Base-by-base conservation (phyloP, 768 basidiomycete genomes). In the Dentipellis sp. region DNA sequence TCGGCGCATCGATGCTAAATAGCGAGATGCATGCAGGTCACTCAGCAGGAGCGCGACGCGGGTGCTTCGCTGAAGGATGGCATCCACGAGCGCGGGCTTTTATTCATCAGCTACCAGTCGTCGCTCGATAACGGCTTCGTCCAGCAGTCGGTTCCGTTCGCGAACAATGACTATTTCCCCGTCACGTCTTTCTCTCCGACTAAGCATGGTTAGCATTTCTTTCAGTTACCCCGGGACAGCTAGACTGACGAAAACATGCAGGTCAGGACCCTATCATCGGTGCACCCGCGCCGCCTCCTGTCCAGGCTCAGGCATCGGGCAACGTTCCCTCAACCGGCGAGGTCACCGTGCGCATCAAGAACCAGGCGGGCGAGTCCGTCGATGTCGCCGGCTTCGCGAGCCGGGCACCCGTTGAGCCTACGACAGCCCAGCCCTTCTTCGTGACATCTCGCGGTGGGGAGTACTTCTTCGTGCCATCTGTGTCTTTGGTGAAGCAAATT, bases 91-190 rank as follows among this genome's bases (percentile, higher is more conserved):
- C 50, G 16, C 34, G 60, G 58, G 45, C 68, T 73, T 23, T 58
- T 67, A 23, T 72, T 72, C 56, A 61, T 67, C 35, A 69, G 66
- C 48, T 75, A 75, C 61, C 72, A 73, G 56, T 68, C 71, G 9
- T 54, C 57, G 16, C 59, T 74, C 46, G 65, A 69, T 35, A 74
- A 73, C 0, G 74, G 74, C 16, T 75, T 74, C 62, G 42, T 62
- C 22, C 69, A 65, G 39, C 68, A 70, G 51, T 61, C 67, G 10
- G 42, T 19, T 8, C n/a, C 42, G 9, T 45, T 45, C 42, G 42
- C 42, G n/a, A 19, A 19, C 16, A 52, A 52, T 19, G 51, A 52
- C 6, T 36, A 52, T 35, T 52, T 52, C 36, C 51, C 51, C 51
- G 10, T 35, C 51, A 39, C n/a, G 51, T 10, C 51, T 11, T 10